Base-by-base conservation (phyloP, 176 grass and related monocot genomes). In the Poa pratensis region DNA sequence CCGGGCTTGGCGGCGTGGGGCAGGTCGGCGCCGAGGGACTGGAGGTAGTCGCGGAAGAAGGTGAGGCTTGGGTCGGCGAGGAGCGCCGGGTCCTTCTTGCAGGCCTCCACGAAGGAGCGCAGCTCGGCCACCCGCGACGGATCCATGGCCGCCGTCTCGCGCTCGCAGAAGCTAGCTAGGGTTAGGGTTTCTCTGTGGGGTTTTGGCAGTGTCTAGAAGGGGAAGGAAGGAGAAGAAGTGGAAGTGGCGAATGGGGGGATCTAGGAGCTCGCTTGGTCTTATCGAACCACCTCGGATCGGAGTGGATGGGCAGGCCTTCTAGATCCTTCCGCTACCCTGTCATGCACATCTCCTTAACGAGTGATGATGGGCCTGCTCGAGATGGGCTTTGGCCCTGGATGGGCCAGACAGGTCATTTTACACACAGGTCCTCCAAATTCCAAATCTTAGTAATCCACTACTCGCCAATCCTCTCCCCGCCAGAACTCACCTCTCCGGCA, bases 21-120 rank as follows among this genome's bases (percentile, higher is more conserved):
- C 32, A 95, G 82, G n/a, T 89, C 80, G 58, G 93, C 96, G 66
- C 91, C 93, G 89, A 98, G 76, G 79, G 89, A 89, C 18, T 75
- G 11, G 81, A 98, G 89, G 82, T 92, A 95, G 67, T 98, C 93
- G 42, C 96, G 86, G 89, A 98, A 98, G 93, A 98, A 98, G 89
- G 91, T 28, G 78, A 98, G 83, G 82, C 66, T 87, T 62, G 96
- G 96, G 48, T 95, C 91, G 86, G 68, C 61, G 27, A 98, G 91
- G 39, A 95, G 15, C n/a, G 93, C 64, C 15, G 96, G 93, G 11
- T 98, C 83, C 32, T 83, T 89, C 74, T 92, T 89, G 93, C 96
- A 98, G 39, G 90, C 87, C 49, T 92, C 96, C 3, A 95, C 87
- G 80, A 98, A 95, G 11, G 68, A 24, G 11, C 77, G 46, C 5